Conservation (phyloP, 164 flowering plant genomes). For the Kingdonia uniflora region DNA sequence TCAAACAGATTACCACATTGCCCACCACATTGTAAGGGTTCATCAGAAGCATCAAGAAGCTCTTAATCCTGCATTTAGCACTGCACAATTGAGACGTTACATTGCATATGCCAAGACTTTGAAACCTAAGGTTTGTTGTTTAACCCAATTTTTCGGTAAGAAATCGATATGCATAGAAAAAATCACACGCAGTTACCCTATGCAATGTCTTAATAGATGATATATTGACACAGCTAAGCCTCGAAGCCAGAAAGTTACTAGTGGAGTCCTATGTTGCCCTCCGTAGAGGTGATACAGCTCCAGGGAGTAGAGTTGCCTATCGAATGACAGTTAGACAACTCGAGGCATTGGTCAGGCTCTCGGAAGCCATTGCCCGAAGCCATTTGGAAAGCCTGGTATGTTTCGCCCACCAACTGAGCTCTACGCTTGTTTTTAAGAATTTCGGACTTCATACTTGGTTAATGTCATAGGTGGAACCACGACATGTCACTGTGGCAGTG, state of each 20-base stretch:
- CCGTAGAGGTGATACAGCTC: conserved; percentile 83
- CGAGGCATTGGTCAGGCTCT: conserved; percentile 83
- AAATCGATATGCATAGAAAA: too few species aligned
- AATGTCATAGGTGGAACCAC: conserved; percentile 49
- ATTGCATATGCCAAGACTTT: conserved; percentile 84
- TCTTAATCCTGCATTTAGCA: conserved; percentile 68
- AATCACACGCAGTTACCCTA: background rate
- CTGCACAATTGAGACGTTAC: conserved; percentile 81
- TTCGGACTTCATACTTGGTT: too few species aligned
- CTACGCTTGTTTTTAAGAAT: background rate
- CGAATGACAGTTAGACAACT: conserved; percentile 98
- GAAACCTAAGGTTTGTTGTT: conserved; percentile 68
- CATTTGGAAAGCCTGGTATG: conserved; percentile 65
- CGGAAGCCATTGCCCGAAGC: conserved; percentile 87
- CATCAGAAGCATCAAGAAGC: conserved; percentile 92
- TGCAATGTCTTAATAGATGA: conserved; percentile 2
- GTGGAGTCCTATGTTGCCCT: conserved; percentile 94
- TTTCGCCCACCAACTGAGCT: background rate
- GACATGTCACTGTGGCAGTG: conserved; percentile 70
- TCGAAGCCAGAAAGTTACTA: conserved; percentile 71
- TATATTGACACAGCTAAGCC: conserved; percentile 38
- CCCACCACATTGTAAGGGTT: conserved; percentile 90
- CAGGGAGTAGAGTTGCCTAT: conserved; percentile 91
- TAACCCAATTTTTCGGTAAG: too few species aligned
- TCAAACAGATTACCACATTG: conserved; percentile 86